Evolutionary conservation across 495 filamentous ascomycete species (phyloP).

Genomic region (Penicillium lagena): DNA sequence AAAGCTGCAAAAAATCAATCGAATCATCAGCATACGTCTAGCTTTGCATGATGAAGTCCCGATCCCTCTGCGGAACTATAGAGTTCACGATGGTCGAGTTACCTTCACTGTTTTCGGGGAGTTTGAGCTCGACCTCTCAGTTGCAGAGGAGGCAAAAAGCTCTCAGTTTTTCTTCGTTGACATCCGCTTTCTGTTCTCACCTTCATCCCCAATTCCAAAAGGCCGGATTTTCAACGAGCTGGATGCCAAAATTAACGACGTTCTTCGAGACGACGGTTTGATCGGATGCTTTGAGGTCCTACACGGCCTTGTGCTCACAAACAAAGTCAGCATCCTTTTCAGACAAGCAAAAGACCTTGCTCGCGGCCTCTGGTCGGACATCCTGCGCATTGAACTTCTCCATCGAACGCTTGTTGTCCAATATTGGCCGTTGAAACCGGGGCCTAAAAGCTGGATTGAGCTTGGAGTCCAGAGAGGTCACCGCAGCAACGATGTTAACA

Average conservation of each 20-base stretch:
- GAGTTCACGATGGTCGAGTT: slow-evolving; percentile 69
- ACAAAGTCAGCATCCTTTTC: slow-evolving; percentile 75
- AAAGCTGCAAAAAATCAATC: slow-evolving; percentile 73
- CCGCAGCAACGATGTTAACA: slow-evolving; percentile 12
- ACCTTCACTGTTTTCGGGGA: slow-evolving; percentile 79
- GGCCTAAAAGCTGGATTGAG: slow-evolving; percentile 80
- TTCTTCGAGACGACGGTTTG: slow-evolving; percentile 59
- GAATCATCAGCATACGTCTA: slow-evolving; percentile 70
- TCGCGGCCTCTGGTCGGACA: slow-evolving; percentile 65
- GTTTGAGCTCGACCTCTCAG: slow-evolving; percentile 88
- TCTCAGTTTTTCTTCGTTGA: slow-evolving; percentile 92
- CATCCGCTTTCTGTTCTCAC: slow-evolving; percentile 75
- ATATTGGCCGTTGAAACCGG: slow-evolving; percentile 71
- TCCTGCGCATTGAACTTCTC: slow-evolving; percentile 65
- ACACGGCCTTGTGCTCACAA: slow-evolving; percentile 77
- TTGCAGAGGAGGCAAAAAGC: slow-evolving; percentile 70
- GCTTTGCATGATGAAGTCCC: slow-evolving; percentile 73
- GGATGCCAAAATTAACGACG: slow-evolving; percentile 63
- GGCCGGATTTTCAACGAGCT: slow-evolving; percentile 53
- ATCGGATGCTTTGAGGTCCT: slow-evolving; percentile 74
- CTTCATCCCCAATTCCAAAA: slow-evolving; percentile 54
- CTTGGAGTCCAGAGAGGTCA: slow-evolving; percentile 69
- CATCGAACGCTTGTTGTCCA: slow-evolving; percentile 77
- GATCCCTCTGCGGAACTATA: slow-evolving; percentile 61
- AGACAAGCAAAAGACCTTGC: slow-evolving; percentile 68